Percentiles rank a stretch among this genome's conserved stretches.
Evolutionary conservation across 1,284 basidiomycete genomes (phyloP).

Genomic region (Ceratobasidium sp.): DNA sequence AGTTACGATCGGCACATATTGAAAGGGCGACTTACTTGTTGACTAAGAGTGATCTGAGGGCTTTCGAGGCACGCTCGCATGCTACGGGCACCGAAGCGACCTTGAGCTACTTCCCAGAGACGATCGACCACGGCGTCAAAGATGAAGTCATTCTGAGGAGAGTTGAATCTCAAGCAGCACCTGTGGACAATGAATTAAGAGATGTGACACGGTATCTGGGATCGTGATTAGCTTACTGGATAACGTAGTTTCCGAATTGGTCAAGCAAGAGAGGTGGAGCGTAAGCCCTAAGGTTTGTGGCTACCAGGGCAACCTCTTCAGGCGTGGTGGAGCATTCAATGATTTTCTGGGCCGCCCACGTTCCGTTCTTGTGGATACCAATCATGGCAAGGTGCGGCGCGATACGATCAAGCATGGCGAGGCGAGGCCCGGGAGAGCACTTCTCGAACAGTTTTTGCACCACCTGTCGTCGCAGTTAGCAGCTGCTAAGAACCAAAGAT

Average conservation of each 20-base stretch:
- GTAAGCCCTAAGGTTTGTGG: slow-evolving; percentile 88
- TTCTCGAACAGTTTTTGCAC: slow-evolving; percentile 98
- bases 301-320: slow-evolving; percentile 87
- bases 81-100: slow-evolving; percentile 95
- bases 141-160: slow-evolving; percentile 92
- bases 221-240: slow-evolving; percentile 72
- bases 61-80: slow-evolving; percentile 97
- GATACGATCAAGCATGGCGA: slow-evolving; percentile 93
- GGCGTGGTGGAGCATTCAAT: slow-evolving; percentile 94
- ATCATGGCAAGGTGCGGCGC: slow-evolving; percentile 96
- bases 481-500: background rate
- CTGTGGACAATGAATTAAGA: slow-evolving; percentile 54
- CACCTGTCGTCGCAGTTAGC: slow-evolving; percentile 60
- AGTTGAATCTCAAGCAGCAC: slow-evolving; percentile 91
- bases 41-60: slow-evolving; percentile 82
- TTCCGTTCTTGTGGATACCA: slow-evolving; percentile 99
- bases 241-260: slow-evolving; percentile 98
- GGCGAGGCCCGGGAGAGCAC: slow-evolving; percentile 79
- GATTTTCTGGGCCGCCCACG: slow-evolving; percentile 99
- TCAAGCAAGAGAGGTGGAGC: slow-evolving; percentile 94
- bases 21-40: slow-evolving; percentile 63
- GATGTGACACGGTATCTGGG: background rate
- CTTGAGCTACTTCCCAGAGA: slow-evolving; percentile 97
- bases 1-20: slow-evolving; percentile 31
- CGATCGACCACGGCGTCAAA: slow-evolving; percentile 99